Base-by-base conservation (phyloP, 2,329 filamentous ascomycete species). In the Penicillium sp. region DNA sequence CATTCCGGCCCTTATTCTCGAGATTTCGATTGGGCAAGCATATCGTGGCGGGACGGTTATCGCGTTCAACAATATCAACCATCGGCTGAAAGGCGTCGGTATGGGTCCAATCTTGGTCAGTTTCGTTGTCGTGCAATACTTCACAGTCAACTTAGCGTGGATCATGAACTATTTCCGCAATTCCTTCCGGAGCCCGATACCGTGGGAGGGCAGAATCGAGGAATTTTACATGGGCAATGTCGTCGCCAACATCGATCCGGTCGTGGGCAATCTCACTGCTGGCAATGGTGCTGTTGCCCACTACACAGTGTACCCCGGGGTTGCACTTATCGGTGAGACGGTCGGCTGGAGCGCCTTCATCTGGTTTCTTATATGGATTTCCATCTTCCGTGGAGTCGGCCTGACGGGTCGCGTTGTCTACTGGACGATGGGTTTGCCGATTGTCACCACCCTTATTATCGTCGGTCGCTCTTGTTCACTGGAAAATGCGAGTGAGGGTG, bases 371-470 rank as follows among this genome's bases (percentile, higher is more conserved):
- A 78, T 85, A 60, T 84, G 82, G 80, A 60, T 85, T 39, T 82
- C 79, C 60, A 83, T 86, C 60, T 83, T 84, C 67, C 79, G 81
- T 35, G 80, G 83, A 7, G 81, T 85, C 21, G 80, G 81, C 0
- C 66, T 83, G 56, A 84, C 82, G 2, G 82, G 82, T 2, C 77
- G 82, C 6, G 82, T 83, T 10, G 82, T 84, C 6, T 85, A 84
- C 69, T 82, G 82, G 67, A 84, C 82, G n/a, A 84, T 85, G 81
- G 81, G 81, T 1, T 65, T 85, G 6, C 82, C 82, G 0, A 82
- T 85, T 47, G 71, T 82, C 55, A 80, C 81, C 15, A 83, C 80
- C 3, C 75, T 85, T 57, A 78, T 84, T 52, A 74, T 85, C 27
- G 77, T 85, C 45, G 82, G 80, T 18, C 77, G 82, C 2, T 75